A percentile compares a stretch with the other conserved stretches of the same genome.
phyloP scores from a whole-genome alignment of 148 eudicot genomes.

The Nepenthes gracilis region DNA sequence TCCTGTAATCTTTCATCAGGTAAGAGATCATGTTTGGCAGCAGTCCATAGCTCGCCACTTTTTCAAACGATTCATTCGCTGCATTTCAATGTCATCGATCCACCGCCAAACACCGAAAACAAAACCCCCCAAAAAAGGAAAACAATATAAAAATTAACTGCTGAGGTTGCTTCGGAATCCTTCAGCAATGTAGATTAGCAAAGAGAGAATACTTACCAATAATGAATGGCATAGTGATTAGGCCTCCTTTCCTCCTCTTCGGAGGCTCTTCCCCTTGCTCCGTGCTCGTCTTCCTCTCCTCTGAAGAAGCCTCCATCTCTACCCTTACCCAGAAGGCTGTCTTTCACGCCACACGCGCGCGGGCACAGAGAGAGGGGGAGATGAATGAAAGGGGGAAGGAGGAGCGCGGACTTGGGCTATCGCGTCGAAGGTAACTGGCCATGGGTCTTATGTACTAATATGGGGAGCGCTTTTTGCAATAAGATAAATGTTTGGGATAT shows the following conservation, averaged over 20 bases:
- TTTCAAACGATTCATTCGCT: conserved; percentile 86
- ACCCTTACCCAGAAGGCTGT: not conserved
- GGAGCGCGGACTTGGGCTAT: not conserved
- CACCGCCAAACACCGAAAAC: too few species aligned
- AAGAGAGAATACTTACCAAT: conserved; percentile 33
- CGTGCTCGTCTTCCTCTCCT: conserved; percentile 13
- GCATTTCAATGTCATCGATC: conserved; percentile 1
- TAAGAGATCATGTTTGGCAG: conserved; percentile 76
- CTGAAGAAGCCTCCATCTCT: conserved; percentile 28
- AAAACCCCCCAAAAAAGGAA: too few species aligned
- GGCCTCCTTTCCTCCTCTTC: conserved; percentile 50
- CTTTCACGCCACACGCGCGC: not conserved
- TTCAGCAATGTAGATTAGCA: too few species aligned
- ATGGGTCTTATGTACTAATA: too few species aligned
- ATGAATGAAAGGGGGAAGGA: not conserved
- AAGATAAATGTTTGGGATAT: too few species aligned
- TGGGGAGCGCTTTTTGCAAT: too few species aligned
- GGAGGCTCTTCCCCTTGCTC: conserved; percentile 8
- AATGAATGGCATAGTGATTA: conserved; percentile 86
- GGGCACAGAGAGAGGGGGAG: not conserved
- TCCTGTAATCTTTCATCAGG: conserved; percentile 53
- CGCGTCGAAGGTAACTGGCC: too few species aligned
- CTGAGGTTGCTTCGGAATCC: not conserved
- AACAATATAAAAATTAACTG: not conserved
- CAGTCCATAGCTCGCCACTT: conserved; percentile 74